A percentile compares a stretch with the other conserved stretches of the same genome.
Conservation (phyloP, 148 eudicot genomes). For the Spergularia bocconei region DNA sequence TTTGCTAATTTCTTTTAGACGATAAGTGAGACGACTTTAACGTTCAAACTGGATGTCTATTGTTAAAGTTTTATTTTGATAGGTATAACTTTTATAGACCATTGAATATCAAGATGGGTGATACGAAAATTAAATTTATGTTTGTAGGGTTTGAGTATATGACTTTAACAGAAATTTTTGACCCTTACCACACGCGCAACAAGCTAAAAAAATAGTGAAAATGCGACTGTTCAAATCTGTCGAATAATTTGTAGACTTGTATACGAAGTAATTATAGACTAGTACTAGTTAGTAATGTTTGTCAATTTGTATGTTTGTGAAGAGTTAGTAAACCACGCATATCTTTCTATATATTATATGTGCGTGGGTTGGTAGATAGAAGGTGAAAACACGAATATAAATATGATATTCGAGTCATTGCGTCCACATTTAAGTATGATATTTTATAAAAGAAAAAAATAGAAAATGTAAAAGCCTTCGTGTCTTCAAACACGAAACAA, state of each 20-base stretch:
- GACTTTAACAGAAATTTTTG: no score
- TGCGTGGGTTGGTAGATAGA: not conserved
- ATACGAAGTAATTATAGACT: not conserved
- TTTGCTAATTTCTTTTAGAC: not conserved
- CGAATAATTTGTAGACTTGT: constrained; percentile 8
- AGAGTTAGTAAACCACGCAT: constrained; percentile 6
- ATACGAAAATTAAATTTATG: no score
- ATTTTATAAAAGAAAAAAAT: not conserved
- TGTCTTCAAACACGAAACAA: no score
- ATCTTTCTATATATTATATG: not conserved
- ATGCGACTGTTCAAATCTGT: no score
- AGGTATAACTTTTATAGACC: no score
- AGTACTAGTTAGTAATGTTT: no score
- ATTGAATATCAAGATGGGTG: no score
- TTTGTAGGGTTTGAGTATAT: no score
- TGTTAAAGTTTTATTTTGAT: not conserved
- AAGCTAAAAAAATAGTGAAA: no score
- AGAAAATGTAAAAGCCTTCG: no score
- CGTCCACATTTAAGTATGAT: not conserved
- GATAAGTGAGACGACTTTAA: not conserved
- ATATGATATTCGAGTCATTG: not conserved
- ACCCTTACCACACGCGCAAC: no score
- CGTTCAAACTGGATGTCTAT: not conserved
- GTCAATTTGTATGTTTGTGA: constrained; percentile 19
- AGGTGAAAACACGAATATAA: not conserved